Evolutionary conservation across 23 red algal species (phyloP), one percentile per base, ranked within the genome.

Genomic region (Gracilaria vermiculophylla): DNA sequence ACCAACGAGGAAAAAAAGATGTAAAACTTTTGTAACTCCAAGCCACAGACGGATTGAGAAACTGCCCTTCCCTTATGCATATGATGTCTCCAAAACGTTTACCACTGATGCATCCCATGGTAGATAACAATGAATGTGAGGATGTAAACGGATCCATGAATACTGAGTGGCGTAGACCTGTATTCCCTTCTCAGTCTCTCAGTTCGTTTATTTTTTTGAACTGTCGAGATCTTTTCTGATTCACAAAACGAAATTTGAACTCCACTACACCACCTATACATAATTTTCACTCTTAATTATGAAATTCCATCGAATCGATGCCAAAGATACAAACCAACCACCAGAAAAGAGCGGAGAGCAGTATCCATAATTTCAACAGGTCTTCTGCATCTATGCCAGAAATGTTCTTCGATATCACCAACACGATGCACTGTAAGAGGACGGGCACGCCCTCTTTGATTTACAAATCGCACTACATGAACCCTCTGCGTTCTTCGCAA

Each of bases 11-110:
- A 23, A 70, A 70, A 31, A 14, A 70, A 24, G 11, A 4, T 15
- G 64, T 70, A 70, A 70, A 70, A 31, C 64, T 70, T 32, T 70
- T 41, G 17, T 24, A 70, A 70, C 34, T 20, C 21, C 64, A 70
- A 3, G 34, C 13, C 33, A 19, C 33, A 15, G 64, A 6, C 25
- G 33, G 4, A 40, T 61, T 42, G 24, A 84, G 49, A 16, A 78
- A 5, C 17, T 36, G 32, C 4, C 73, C 73, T 31, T 7, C 47
- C 3, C 73, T 3, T 0, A 27, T 78, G 5, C 53, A 37, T 20
- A 3, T 78, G 3, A 20, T 17, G 29, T 78, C 42, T n/a, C 73
- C 51, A 25, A 78, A 78, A 3, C 51, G 47, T 6, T 37, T 8
- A 12, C 73, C 73, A 51, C 29, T 35, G 23, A 12, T 51, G 32